A percentile compares a stretch with the other conserved stretches of the same genome.
These are phyloP conservation scores for Backusella liffmaniae DNA, from an alignment of 192 early-diverging fungal genomes.

Conservation along the genomic window DNA sequence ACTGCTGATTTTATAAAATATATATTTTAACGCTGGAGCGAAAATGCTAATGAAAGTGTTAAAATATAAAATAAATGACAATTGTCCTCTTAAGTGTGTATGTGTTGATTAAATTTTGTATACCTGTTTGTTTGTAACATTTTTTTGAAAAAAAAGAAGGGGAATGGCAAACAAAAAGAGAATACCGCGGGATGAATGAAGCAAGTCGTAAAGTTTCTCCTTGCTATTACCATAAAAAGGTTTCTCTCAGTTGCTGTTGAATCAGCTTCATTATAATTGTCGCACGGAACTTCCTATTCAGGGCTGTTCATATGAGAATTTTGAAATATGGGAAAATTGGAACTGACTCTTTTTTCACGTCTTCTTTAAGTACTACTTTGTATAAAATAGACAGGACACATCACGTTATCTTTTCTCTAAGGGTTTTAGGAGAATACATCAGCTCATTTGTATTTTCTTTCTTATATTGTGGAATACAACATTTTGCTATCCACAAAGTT, in stretches of 20 bases:
- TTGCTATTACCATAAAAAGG: not conserved
- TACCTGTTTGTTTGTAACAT: not conserved
- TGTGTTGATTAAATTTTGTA: not conserved
- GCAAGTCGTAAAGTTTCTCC: not conserved
- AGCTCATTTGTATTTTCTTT: not conserved
- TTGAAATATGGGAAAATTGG: not conserved
- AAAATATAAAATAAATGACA: not conserved
- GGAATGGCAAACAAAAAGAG: not conserved
- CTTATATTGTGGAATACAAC: not conserved
- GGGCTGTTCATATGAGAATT: slow-evolving; percentile 6
- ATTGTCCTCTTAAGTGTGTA: not conserved
- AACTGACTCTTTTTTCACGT: slow-evolving; percentile 9
- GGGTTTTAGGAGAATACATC: slow-evolving; percentile 4
- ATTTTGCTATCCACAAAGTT: not conserved
- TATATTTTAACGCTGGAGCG: not conserved
- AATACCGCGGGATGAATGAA: not conserved
- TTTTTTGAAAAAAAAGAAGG: not conserved
- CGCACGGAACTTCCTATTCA: not conserved
- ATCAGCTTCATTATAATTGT: slow-evolving; percentile 1
- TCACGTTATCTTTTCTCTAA: not conserved
- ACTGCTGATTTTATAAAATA: not conserved
- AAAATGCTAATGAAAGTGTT: not conserved
- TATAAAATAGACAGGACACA: not conserved
- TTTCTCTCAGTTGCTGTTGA: not conserved
- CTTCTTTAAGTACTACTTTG: not conserved